Evolutionary conservation across 1,284 basidiomycete species (phyloP).

Genomic region (Volvariella surrecta): DNA sequence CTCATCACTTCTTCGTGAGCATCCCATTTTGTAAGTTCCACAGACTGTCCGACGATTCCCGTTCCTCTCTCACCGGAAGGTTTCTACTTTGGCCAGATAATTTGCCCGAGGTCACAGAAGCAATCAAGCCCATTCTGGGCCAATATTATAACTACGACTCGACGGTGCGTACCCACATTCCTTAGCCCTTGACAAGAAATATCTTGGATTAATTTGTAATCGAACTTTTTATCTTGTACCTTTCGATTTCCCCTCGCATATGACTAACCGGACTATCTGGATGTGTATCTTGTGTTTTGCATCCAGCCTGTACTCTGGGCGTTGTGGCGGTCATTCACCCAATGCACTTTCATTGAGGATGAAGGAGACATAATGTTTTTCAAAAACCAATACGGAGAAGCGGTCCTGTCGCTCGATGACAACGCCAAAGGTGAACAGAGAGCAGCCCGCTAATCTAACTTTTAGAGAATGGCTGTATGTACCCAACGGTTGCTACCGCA

Average conservation of each 20-base stretch:
- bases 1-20: slow-evolving; percentile 27
- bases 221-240: no score
- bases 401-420: slow-evolving; percentile 22
- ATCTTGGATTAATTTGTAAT: no score
- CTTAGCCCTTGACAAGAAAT: not conserved
- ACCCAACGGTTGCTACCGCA: no score
- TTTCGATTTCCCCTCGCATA: no score
- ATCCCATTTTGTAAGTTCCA: slow-evolving; percentile 26
- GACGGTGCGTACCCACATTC: slow-evolving; percentile 19
- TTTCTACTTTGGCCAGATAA: slow-evolving; percentile 9
- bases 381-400: slow-evolving; percentile 48
- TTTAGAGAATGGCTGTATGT: no score
- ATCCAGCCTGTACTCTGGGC: slow-evolving; percentile 24
- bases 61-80: not conserved
- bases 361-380: slow-evolving; percentile 56
- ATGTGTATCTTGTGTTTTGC: not conserved
- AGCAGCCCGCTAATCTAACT: no score
- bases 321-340: slow-evolving; percentile 32
- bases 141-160: slow-evolving; percentile 29
- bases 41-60: not conserved
- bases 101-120: slow-evolving; percentile 19
- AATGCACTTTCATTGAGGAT: slow-evolving; percentile 47
- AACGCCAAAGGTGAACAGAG: no score
- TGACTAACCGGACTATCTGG: no score
- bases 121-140: slow-evolving; percentile 24